These are phyloP conservation scores for Pseudoturritis turrita DNA, from an alignment of 345 rosid species.

Conservation along the genomic window DNA sequence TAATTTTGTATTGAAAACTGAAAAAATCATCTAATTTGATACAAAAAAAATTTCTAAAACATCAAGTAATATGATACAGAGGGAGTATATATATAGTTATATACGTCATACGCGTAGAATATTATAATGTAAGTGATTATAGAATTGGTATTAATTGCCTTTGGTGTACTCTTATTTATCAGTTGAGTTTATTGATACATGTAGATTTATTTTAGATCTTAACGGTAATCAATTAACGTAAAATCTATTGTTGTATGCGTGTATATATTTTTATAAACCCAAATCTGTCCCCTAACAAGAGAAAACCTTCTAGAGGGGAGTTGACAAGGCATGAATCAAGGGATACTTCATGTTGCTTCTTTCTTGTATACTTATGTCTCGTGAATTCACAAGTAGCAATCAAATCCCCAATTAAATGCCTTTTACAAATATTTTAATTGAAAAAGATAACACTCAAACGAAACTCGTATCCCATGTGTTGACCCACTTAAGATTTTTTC, in stretches of 20 bases:
- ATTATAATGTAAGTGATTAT: too few relatives aligned
- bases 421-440: not conserved
- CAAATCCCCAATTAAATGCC: constrained; percentile 19
- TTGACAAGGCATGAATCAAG: constrained; percentile 23
- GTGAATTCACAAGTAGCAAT: constrained; percentile 23
- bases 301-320: constrained; percentile 13
- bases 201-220: not conserved
- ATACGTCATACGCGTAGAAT: too few relatives aligned
- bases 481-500: constrained; percentile 25
- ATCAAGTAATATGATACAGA: too few relatives aligned
- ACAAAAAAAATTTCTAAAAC: too few relatives aligned
- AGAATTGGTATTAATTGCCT: too few relatives aligned
- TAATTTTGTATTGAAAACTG: too few relatives aligned
- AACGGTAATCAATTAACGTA: not conserved
- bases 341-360: constrained; percentile 16
- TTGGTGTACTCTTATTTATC: too few relatives aligned
- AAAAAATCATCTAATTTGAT: too few relatives aligned
- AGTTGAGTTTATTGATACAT: too few relatives aligned
- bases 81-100: too few relatives aligned
- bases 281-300: constrained; percentile 9
- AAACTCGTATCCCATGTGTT: constrained; percentile 24
- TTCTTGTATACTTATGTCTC: constrained; percentile 28
- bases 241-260: not conserved
- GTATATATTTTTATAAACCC: not conserved
- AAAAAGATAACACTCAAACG: not conserved